Conservation (phyloP, 768 basidiomycete species). For the Amanita pseudoporphyria region DNA sequence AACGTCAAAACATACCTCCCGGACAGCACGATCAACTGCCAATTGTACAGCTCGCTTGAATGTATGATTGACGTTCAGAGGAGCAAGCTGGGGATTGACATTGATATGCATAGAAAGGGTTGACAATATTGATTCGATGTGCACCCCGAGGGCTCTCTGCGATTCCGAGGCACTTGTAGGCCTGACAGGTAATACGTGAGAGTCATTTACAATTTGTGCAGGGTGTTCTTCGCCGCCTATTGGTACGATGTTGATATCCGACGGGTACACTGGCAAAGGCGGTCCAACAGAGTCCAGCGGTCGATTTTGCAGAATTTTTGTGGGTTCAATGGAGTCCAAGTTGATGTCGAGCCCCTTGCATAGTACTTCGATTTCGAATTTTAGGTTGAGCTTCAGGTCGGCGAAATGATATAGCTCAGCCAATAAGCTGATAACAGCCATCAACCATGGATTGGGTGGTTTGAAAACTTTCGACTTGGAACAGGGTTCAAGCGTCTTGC, state of each 20-base stretch:
- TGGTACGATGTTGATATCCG: slow-evolving; percentile 71
- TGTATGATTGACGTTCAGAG: slow-evolving; percentile 62
- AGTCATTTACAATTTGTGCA: slow-evolving; percentile 33
- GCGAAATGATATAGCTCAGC: slow-evolving; percentile 97
- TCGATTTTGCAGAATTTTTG: slow-evolving; percentile 72
- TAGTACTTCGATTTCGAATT: slow-evolving; percentile 97
- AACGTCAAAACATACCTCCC: slow-evolving; percentile 50
- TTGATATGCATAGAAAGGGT: slow-evolving; percentile 63
- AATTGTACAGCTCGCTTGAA: slow-evolving; percentile 89
- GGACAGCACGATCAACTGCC: slow-evolving; percentile 89
- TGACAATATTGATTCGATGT: slow-evolving; percentile 74
- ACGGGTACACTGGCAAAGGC: slow-evolving; percentile 67
- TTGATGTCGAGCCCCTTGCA: slow-evolving; percentile 89
- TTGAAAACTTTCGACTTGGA: slow-evolving; percentile 87
- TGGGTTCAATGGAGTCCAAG: slow-evolving; percentile 75
- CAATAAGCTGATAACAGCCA: slow-evolving; percentile 87
- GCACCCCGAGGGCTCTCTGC: slow-evolving; percentile 60
- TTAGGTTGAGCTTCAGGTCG: slow-evolving; percentile 91
- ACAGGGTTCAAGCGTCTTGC: slow-evolving; percentile 91
- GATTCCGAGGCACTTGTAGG: slow-evolving; percentile 51
- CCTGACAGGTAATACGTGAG: slow-evolving; percentile 55
- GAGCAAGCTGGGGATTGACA: slow-evolving; percentile 69
- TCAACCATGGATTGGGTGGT: slow-evolving; percentile 97
- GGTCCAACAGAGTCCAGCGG: slow-evolving; percentile 51
- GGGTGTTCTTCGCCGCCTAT: slow-evolving; percentile 58